Evolutionary conservation across 495 filamentous ascomycete species (phyloP), one percentile per base, ranked within the genome.

Genomic region (Daldinia childiae): DNA sequence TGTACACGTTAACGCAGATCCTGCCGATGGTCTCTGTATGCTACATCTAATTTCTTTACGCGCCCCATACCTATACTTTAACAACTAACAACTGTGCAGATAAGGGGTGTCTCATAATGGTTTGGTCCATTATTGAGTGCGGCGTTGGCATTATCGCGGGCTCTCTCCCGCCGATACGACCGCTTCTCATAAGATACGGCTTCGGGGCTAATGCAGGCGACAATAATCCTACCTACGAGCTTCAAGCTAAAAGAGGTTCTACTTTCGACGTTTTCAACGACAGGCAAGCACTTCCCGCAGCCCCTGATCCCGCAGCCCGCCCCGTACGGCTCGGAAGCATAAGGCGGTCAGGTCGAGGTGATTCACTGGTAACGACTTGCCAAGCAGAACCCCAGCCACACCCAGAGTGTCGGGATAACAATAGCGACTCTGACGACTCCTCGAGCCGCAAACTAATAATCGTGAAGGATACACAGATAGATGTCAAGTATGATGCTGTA

Each of bases 71-170:
- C 11, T 6, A 60, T 17, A 36, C 5, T 24, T 21, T 21, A 14
- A 7, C 14, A 43, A 34, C 36, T 66, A 58, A 69, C 61, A n/a
- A 29, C 30, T 6, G 6, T 3, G 26, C 36, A 74, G 72, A 60
- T 26, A 55, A 34, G 9, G 27, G 51, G 1, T 60, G 34, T 2
- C 19, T 39, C 39, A 39, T 74, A 30, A 27, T 64, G 32, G 6
- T 74, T 1, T 74, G 72, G 72, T 71, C 72, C 3, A 27, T 68
- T n/a, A 51, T 69, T 29, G 72, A 74, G 27, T 64, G 60, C 38
- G 72, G 72, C n/a, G 63, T 74, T 59, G 72, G 72, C 17, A 68
- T 74, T 38, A 64, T 68, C 27, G 72, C 72, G 2, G 72, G 72
- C 27, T 74, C 68, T 5, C 64, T 74, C 11, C 72, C 72, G 6